Evolutionary conservation across 768 basidiomycete genomes (phyloP), one percentile per base, ranked within the genome.

Genomic region (Pholiota conissans): DNA sequence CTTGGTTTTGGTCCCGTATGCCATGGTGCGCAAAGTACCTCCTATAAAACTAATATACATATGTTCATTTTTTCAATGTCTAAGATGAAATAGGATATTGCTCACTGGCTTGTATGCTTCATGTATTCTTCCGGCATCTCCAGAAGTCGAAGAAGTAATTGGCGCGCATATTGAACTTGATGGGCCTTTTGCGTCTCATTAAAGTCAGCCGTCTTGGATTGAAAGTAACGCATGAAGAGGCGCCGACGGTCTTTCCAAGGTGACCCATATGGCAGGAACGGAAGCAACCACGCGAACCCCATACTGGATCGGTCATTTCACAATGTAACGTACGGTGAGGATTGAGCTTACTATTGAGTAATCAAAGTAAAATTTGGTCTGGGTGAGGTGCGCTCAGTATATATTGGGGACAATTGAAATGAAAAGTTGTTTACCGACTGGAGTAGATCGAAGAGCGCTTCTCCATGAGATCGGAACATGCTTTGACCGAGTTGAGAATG

Each of bases 1-100:
- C 50, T 70, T 61, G 1, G 74, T 68, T 18, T 79, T 69, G 5
- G 79, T 71, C 20, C 81, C 82, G 53, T 82, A 81, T 0, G 76
- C 72, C 13, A 77, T 61, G 1, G 69, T 69, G 49, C 80, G 69
- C 18, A 77, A 69, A 22, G 73, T 68, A 8, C 70, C 67, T 10
- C 73, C 77, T 13, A 76, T 67, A 64, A 76, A 70, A 26, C 79
- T 81, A 45, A 29, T 24, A 7, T 32, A 6, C 34, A 39, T 29
- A 24, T 13, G 6, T 55, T 14, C 18, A 24, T 8, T 35, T 6
- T 32, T 32, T 13, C 30, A 42, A 9, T 11, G 32, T 14, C 39
- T 26, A n/a, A n/a, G 28, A 42, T 16, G 7, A 28, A 57, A 28
- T 48, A 5, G 18, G 4, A 11, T 13, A 27, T 9, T 22, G 63